phyloP scores from a whole-genome alignment of 495 filamentous ascomycete genomes.

The Amniculicola lignicola region DNA sequence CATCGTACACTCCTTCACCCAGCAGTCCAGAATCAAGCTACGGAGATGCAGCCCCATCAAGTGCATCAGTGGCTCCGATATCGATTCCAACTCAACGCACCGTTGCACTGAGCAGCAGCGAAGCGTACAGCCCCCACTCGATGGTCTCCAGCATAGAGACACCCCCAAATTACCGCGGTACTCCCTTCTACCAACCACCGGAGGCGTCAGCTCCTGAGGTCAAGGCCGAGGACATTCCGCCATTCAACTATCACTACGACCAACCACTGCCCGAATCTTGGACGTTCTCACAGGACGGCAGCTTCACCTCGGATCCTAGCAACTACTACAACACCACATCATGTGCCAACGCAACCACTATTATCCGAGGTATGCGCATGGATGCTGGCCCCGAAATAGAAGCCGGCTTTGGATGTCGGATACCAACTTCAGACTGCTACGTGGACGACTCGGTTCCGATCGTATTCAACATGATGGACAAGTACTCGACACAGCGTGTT shows the following conservation, averaged over 20 bases:
- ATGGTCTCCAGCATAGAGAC: conserved; percentile 21
- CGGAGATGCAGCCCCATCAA: not conserved
- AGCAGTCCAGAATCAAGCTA: not conserved
- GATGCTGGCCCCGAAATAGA: conserved; percentile 41
- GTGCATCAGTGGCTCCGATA: conserved; percentile 11
- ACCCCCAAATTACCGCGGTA: conserved; percentile 11
- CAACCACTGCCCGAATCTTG: conserved; percentile 17
- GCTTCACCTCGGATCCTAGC: conserved; percentile 4
- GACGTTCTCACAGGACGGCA: conserved; percentile 2
- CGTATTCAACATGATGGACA: conserved; percentile 47
- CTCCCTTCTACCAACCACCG: conserved; percentile 2
- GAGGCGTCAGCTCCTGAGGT: conserved; percentile 14
- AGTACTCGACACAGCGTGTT: too few relatives aligned
- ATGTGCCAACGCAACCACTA: conserved; percentile 37
- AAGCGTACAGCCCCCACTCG: conserved; percentile 20
- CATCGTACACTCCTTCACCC: not conserved
- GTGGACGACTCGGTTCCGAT: conserved; percentile 45
- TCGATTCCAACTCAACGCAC: conserved; percentile 21
- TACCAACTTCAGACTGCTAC: conserved; percentile 39
- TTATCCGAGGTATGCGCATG: conserved; percentile 38
- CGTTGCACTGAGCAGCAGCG: conserved; percentile 7
- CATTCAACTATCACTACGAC: conserved; percentile 25
- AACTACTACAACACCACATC: conserved; percentile 33
- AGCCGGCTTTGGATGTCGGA: conserved; percentile 45
- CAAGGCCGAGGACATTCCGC: conserved; percentile 7